phyloP scores from a whole-genome alignment of 208 protist genomes.

The Acanthamoeba sp. region DNA sequence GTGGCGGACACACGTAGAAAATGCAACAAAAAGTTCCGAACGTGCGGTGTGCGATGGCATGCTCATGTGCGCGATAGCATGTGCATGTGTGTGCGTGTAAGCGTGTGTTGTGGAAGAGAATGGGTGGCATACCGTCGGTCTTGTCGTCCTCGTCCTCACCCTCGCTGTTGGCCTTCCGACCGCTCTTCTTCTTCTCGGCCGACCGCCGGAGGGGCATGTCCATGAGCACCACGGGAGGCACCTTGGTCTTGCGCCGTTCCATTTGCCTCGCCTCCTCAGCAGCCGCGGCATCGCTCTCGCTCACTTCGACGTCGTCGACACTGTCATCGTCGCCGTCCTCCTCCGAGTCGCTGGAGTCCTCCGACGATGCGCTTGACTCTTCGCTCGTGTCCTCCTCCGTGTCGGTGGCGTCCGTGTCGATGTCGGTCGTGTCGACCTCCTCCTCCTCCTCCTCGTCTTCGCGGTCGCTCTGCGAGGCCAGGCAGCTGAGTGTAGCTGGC shows the following conservation, averaged over 20 bases:
- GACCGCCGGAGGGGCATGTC: constrained; percentile 9
- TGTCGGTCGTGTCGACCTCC: not conserved
- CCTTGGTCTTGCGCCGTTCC: constrained; percentile 42
- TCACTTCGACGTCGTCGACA: not conserved
- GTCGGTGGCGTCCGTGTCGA: not conserved
- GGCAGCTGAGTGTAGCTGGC: not conserved
- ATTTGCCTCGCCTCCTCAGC: constrained; percentile 15
- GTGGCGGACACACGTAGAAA: too few relatives aligned
- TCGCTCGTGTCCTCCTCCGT: not conserved
- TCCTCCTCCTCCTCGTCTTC: too few relatives aligned
- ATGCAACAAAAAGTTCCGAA: not conserved
- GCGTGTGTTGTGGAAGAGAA: too few relatives aligned
- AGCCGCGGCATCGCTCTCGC: not conserved
- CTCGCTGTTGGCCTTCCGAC: constrained; percentile 3
- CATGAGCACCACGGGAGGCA: not conserved
- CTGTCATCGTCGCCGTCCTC: not conserved
- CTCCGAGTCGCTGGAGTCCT: not conserved
- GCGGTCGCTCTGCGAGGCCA: not conserved
- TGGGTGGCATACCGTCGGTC: not conserved
- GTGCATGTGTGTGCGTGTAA: too few relatives aligned
- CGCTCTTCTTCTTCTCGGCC: constrained; percentile 33
- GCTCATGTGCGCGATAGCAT: too few relatives aligned
- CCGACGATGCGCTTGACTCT: not conserved
- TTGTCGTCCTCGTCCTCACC: not conserved
- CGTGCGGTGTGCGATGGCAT: too few relatives aligned